Conservation (phyloP, 1,284 basidiomycete genomes). For the Sphaerobolus stellatus region DNA sequence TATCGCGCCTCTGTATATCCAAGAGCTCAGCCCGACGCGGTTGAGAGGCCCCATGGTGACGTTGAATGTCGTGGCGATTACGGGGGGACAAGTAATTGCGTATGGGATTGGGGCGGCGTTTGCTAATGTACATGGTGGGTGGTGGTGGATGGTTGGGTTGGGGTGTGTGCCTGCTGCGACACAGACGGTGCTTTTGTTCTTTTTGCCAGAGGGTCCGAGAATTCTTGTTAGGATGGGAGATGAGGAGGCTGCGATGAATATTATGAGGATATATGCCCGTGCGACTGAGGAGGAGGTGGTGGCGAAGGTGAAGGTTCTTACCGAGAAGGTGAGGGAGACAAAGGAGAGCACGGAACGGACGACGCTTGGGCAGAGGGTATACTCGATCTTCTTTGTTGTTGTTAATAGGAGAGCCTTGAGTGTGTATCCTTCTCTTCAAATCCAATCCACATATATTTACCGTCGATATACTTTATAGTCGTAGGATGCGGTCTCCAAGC, state of each 20-base stretch:
- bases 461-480: constrained; percentile 38
- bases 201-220: constrained; percentile 72
- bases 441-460: not conserved
- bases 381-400: constrained; percentile 54
- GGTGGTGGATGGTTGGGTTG: constrained; percentile 84
- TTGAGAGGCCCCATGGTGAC: constrained; percentile 77
- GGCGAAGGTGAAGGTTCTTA: constrained; percentile 52
- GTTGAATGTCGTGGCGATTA: constrained; percentile 63
- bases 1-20: constrained; percentile 80
- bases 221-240: constrained; percentile 20
- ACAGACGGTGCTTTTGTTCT: constrained; percentile 60
- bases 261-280: too few species aligned
- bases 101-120: constrained; percentile 79
- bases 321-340: constrained; percentile 61
- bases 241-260: constrained; percentile 1
- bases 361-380: constrained; percentile 56
- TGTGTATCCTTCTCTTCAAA: constrained; percentile 36
- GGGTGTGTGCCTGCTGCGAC: constrained; percentile 66
- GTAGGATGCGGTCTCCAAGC: constrained; percentile 80
- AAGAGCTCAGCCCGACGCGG: constrained; percentile 76
- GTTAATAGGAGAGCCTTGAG: constrained; percentile 70
- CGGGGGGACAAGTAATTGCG: constrained; percentile 73
- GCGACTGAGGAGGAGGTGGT: constrained; percentile 59
- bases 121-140: constrained; percentile 59
- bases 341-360: constrained; percentile 62